Evolutionary conservation across 352 stramenopile species (phyloP), one percentile per base, ranked within the genome.

Genomic region (Halophytophthora polymorphica): DNA sequence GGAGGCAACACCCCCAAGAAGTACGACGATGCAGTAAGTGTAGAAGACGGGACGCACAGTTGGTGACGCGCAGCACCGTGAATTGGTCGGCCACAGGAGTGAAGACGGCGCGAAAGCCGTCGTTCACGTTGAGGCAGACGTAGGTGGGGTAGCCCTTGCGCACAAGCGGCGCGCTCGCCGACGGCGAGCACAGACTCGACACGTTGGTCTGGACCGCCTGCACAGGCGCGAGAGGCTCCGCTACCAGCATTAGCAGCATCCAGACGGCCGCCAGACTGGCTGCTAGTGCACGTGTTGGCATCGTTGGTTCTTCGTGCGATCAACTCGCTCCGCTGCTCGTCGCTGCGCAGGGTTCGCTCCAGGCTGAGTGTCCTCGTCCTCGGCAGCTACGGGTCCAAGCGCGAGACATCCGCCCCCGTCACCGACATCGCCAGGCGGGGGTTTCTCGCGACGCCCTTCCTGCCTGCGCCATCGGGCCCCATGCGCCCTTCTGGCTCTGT

Each of bases 91-190:
- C 77, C 1, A 86, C 53, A 2, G 82, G 82, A 29, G 72, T 88
- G 69, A 92, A 92, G 12, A 92, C 66, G 2, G 73, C 74, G 53
- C 82, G 79, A 49, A 83, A 88, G 45, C 78, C 51, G 42, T 86
- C 69, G 46, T 90, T 92, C 44, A 90, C 67, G 53, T 92, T 92
- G 53, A 90, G 56, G 50, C 82, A 92, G 14, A 92, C 69, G 41
- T 85, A 89, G 2, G 82, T 90, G n/a, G 34, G 42, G 11, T 69
- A 43, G 22, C 82, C 79, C 51, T 90, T 89, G 37, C 65, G 61
- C 29, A 92, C 56, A 44, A 56, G 59, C 8, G 77, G 75, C 14
- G 69, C 67, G 7, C 63, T 66, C 17, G 66, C 63, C 18, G 67
- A 72, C 17, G 79, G 76, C 8, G 76, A 90, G 53, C 76, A 90